These are phyloP conservation scores for Diospyros lotus DNA, from an alignment of 148 eudicot genomes.

Conservation along the genomic window DNA sequence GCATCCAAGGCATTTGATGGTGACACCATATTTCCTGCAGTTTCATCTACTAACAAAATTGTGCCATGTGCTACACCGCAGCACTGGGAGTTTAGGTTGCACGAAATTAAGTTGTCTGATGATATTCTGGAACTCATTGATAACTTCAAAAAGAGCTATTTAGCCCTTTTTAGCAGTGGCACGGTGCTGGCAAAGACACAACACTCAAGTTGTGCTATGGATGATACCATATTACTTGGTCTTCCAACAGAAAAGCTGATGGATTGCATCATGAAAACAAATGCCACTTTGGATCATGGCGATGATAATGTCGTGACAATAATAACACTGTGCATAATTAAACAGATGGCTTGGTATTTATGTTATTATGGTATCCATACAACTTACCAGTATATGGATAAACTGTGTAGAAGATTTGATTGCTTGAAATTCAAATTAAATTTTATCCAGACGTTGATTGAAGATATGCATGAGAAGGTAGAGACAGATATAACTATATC, in stretches of 20 bases:
- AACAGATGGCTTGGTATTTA: constrained; percentile 66
- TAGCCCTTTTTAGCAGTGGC: constrained; percentile 32
- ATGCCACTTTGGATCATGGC: constrained; percentile 18
- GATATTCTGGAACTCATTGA: constrained; percentile 35
- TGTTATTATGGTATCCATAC: constrained; percentile 53
- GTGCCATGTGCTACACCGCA: constrained; percentile 27
- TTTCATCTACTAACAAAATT: constrained; percentile 16
- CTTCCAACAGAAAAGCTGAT: constrained; percentile 46
- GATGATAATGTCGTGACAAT: constrained; percentile 23
- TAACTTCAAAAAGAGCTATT: constrained; percentile 32
- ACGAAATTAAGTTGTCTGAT: constrained; percentile 44
- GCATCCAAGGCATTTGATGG: constrained; percentile 25
- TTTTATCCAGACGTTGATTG: constrained; percentile 33
- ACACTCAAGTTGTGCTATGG: constrained; percentile 19
- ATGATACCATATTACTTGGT: constrained; percentile 31
- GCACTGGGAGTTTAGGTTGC: constrained; percentile 35
- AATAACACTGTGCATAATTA: constrained; percentile 47
- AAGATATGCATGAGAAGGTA: constrained; percentile 38
- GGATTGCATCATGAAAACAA: constrained; percentile 27
- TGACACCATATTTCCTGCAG: constrained; percentile 23
- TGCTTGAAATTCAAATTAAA: constrained; percentile 33
- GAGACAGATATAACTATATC: constrained; percentile 36
- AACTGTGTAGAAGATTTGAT: constrained; percentile 32
- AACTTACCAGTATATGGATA: constrained; percentile 33
- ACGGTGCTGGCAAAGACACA: constrained; percentile 22